Conservation (phyloP, 192 early-diverging fungal genomes). For the Podila clonocystis region DNA sequence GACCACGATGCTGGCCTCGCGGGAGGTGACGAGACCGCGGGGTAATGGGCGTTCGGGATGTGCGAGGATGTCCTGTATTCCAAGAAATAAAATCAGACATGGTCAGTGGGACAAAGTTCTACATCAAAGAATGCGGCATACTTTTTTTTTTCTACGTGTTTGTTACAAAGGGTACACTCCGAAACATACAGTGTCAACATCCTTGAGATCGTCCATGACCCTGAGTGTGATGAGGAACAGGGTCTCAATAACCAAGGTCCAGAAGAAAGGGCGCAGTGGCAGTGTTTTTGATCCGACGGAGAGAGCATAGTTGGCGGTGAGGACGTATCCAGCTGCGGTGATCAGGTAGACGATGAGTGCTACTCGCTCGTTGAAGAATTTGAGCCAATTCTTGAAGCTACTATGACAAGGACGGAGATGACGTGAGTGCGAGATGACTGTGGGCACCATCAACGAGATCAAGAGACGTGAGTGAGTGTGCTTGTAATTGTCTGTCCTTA, state of each 20-base stretch:
- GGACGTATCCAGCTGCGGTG: slow-evolving; percentile 45
- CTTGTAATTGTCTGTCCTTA: not conserved
- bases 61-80: slow-evolving; percentile 36
- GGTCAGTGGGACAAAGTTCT: not conserved
- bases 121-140: not conserved
- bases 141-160: not conserved
- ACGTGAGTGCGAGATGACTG: too few species aligned
- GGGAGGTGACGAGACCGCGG: slow-evolving; percentile 39
- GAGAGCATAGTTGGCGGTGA: slow-evolving; percentile 41
- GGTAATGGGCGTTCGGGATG: slow-evolving; percentile 49
- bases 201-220: slow-evolving; percentile 51
- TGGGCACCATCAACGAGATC: not conserved
- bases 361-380: slow-evolving; percentile 39
- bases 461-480: not conserved
- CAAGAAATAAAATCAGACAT: not conserved
- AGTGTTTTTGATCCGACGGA: slow-evolving; percentile 24
- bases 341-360: slow-evolving; percentile 41
- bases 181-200: slow-evolving; percentile 44
- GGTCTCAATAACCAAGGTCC: slow-evolving; percentile 39
- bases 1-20: slow-evolving; percentile 40
- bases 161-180: not conserved
- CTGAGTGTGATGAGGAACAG: slow-evolving; percentile 41
- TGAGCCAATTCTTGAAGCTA: slow-evolving; percentile 45
- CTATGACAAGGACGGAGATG: not conserved
- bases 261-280: slow-evolving; percentile 28